Evolutionary conservation across 2,329 filamentous ascomycete genomes (phyloP).

Genomic region (Pseudogymnoascus sp.): DNA sequence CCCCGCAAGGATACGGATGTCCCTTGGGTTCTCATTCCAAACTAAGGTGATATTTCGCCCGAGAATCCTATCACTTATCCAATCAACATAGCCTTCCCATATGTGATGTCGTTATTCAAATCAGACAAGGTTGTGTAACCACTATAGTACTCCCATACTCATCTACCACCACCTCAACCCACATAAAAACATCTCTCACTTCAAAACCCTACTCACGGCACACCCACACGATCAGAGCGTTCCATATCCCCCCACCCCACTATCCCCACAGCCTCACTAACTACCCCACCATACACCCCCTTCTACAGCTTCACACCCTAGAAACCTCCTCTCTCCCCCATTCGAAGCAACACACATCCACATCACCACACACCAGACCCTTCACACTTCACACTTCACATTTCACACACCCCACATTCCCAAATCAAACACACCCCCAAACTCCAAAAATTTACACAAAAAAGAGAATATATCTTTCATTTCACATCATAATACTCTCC

Average conservation of each 20-base stretch:
- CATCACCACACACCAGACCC: background rate
- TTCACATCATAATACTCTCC: background rate
- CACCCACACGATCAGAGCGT: background rate
- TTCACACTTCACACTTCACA: background rate
- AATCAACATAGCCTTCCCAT: too few species aligned
- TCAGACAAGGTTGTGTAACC: too few species aligned
- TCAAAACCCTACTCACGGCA: too few species aligned
- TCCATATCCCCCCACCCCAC: background rate
- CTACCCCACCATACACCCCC: background rate
- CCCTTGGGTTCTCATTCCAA: too few species aligned
- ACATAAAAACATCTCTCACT: too few species aligned
- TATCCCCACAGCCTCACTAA: background rate
- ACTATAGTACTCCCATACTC: too few species aligned
- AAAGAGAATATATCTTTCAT: slow-evolving; percentile 5
- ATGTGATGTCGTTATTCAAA: too few species aligned
- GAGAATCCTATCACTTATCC: too few species aligned
- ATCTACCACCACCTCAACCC: too few species aligned
- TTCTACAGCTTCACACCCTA: background rate
- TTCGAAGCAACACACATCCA: background rate
- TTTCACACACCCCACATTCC: background rate
- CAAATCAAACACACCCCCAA: background rate
- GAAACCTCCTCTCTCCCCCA: accelerated
- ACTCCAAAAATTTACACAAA: background rate
- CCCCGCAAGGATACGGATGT: too few species aligned
- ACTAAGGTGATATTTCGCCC: too few species aligned